Base-by-base conservation (phyloP, 2,329 filamentous ascomycete genomes). In the Penicillium freii region DNA sequence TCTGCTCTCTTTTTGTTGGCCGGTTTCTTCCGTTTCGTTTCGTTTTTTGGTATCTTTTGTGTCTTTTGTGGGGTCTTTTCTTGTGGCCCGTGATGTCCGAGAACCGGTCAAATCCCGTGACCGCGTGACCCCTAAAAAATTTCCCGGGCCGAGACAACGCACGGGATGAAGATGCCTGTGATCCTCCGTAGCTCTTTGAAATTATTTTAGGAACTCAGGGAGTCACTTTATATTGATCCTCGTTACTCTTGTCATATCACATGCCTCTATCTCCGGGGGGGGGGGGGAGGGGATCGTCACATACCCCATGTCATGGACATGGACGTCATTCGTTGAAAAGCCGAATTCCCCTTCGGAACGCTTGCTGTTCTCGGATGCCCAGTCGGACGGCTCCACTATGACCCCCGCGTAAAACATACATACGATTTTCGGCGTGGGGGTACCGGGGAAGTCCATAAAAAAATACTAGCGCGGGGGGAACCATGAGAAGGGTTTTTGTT, bases 381-480 rank as follows among this genome's bases (percentile, higher is more conserved):
- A 56, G 33, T 56, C 47, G 40, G 54, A 29, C 19, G 42, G n/a
- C 44, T 29, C 49, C 54, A 53, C 49, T 19, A 13, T 23, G 15
- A 34, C 54, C 54, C 53, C 54, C 54, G 54, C 54, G 54, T 56
- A 34, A 34, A 10, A 15, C 33, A 4, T 9, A 21, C 17, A n/a
- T 27, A 13, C 23, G 9, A 44, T 47, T 27, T 34, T 25, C 5
- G 29, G 49, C 54, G 54, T 57, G 54, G 54, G 54, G 54, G 54
- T 57, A 53, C 54, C 42, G 54, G 54, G 49, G 49, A 53, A 57
- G 13, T 38, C 21, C n/a, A 36, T 23, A 17, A 44, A 33, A 15
- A 56, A 45, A 51, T 36, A 27, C 36, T 56, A 56, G 54, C 54
- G 54, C 40, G 54, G 54, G 54, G 42, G 47, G 42, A 8, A 36